Evolutionary conservation across 805 yeast genomes (phyloP).

Genomic region (Wickerhamiella bombiphila): DNA sequence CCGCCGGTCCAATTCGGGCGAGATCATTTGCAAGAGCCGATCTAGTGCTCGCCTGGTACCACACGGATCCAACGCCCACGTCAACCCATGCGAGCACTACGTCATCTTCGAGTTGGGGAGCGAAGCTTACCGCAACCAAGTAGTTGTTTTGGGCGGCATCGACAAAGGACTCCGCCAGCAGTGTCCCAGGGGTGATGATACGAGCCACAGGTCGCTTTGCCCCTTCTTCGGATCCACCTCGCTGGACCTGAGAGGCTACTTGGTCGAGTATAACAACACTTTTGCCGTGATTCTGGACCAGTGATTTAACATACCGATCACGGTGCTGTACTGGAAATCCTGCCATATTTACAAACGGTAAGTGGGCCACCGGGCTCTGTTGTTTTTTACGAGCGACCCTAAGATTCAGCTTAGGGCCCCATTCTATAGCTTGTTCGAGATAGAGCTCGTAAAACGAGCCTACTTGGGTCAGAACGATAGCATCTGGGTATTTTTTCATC

Average conservation of each 20-base stretch:
- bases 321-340: conserved; percentile 73
- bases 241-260: conserved; percentile 18
- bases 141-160: conserved; percentile 60
- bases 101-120: conserved; percentile 13
- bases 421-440: conserved; percentile 70
- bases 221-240: conserved; percentile 21
- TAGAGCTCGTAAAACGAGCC: conserved; percentile 37
- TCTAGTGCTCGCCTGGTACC: conserved; percentile 46
- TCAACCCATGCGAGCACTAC: conserved; percentile 85
- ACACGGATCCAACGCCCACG: conserved; percentile 63
- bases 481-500: conserved; percentile 34
- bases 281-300: conserved; percentile 54
- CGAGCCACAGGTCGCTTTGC: conserved; percentile 53
- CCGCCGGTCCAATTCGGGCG: conserved; percentile 68
- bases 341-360: conserved; percentile 40
- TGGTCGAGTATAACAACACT: conserved; percentile 72
- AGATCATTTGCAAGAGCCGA: conserved; percentile 54
- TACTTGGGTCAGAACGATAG: conserved; percentile 32
- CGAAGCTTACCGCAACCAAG: conserved; percentile 39
- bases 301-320: conserved; percentile 54
- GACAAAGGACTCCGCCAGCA: conserved; percentile 72
- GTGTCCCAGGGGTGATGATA: conserved; percentile 83
- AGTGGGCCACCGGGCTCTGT: conserved; percentile 22
- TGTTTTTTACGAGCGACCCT: conserved; percentile 41
- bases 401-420: conserved; percentile 56